Percentiles rank a stretch among this genome's conserved stretches.
Conservation (phyloP, 352 stramenopile species). For the Globisporangium irregulare region DNA sequence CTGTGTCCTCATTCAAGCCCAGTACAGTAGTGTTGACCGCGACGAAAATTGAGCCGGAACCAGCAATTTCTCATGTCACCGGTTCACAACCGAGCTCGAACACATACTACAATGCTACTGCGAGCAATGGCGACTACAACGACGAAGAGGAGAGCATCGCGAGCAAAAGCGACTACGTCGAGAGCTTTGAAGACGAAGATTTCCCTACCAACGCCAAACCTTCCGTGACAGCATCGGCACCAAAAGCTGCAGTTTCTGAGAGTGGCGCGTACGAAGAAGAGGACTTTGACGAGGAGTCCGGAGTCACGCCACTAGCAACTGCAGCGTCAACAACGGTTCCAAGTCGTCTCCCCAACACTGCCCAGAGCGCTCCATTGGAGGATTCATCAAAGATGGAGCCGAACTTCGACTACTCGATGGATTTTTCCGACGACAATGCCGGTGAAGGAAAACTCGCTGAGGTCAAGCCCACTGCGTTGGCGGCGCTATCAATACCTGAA, state of each 20-base stretch:
- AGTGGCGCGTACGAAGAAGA: slow-evolving; percentile 52
- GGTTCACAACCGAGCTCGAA: background rate
- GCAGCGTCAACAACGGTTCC: background rate
- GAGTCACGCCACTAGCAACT: background rate
- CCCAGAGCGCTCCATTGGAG: background rate
- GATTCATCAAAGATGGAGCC: slow-evolving; percentile 21
- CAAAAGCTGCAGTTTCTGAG: slow-evolving; percentile 26
- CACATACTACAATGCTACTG: slow-evolving; percentile 1
- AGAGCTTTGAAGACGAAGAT: slow-evolving; percentile 16
- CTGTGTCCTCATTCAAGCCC: background rate
- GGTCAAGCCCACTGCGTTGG: background rate
- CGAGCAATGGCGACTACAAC: slow-evolving; percentile 18
- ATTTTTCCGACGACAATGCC: slow-evolving; percentile 56
- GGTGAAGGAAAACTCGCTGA: background rate
- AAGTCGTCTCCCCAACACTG: background rate
- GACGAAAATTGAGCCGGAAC: background rate
- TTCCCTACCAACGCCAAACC: background rate
- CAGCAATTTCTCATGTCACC: background rate
- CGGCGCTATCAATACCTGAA: slow-evolving; percentile 1
- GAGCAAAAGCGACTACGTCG: slow-evolving; percentile 31
- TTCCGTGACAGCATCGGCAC: background rate
- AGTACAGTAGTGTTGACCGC: background rate
- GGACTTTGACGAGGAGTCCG: slow-evolving; percentile 52
- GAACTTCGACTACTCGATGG: slow-evolving; percentile 70
- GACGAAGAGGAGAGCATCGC: slow-evolving; percentile 27